Percentiles rank a stretch among this genome's conserved stretches.
Evolutionary conservation across 164 flowering plant species (phyloP).

Genomic region (Nymphaea thermarum): DNA sequence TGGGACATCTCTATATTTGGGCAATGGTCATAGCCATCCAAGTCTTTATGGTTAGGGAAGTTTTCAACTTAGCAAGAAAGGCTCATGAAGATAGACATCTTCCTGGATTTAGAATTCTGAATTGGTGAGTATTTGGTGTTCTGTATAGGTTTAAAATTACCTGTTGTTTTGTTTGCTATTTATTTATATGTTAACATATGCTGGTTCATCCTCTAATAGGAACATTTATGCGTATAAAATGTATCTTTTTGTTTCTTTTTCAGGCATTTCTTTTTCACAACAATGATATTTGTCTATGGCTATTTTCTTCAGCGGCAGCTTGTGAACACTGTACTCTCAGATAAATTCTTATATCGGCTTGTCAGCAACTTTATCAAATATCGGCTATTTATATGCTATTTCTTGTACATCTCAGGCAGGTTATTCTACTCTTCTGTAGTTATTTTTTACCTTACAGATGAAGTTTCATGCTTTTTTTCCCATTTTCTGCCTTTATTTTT

Average conservation of each 20-base stretch:
- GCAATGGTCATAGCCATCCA: conserved; percentile 93
- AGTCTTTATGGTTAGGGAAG: conserved; percentile 84
- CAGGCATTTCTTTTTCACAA: conserved; percentile 98
- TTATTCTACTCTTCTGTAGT: not conserved
- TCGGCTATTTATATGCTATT: conserved; percentile 86
- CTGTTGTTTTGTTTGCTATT: too few relatives aligned
- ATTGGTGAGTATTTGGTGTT: conserved; percentile 43
- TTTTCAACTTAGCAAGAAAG: conserved; percentile 70
- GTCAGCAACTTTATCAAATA: conserved; percentile 69
- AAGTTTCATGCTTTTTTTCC: too few relatives aligned
- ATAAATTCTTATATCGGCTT: conserved; percentile 53
- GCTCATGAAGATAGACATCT: conserved; percentile 76
- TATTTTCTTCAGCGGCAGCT: conserved; percentile 82
- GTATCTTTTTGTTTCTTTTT: conserved; percentile 2
- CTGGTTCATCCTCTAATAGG: too few relatives aligned
- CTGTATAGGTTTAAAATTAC: too few relatives aligned
- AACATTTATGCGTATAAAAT: too few relatives aligned
- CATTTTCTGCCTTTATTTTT: too few relatives aligned
- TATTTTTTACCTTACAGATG: not conserved
- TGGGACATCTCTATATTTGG: conserved; percentile 96
- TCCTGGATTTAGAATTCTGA: conserved; percentile 85
- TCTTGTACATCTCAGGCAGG: conserved; percentile 80
- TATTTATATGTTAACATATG: too few relatives aligned
- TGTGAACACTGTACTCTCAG: conserved; percentile 76
- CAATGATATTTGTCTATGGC: conserved; percentile 90